Base-by-base conservation (phyloP, 2,329 filamentous ascomycete species). In the Sclerotinia trifoliorum region DNA sequence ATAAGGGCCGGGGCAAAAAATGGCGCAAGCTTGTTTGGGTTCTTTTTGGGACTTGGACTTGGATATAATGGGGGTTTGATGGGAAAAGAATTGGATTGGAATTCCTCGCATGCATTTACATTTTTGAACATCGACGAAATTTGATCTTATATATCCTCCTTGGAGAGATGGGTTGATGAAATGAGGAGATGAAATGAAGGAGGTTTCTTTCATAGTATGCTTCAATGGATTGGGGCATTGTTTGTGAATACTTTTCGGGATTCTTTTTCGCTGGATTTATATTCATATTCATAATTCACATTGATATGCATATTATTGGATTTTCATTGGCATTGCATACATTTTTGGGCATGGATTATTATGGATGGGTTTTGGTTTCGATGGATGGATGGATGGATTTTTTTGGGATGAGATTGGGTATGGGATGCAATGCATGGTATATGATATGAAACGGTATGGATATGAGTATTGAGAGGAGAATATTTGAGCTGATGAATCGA, bases 1-100 rank as follows among this genome's bases (percentile, higher is more conserved):
- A 65, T 56, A 55, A 55, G 62, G 62, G 24, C 17, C 35, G n/a
- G n/a, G 35, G 62, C 49, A 65, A 56, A 60, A 56, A 65, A 24
- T 46, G 62, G 62, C 49, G 62, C 49, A 56, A 35, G 44, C 29
- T 29, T 55, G 19, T 56, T 35, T 32, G 49, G n/a, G 5, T 29
- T 52, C 24, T 29, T 24, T 56, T 42, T 42, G 32, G 42, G 13
- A 48, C 26, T 29, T 32, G 48, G 21, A 44, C 29, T 29, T 26
- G 62, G 62, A 42, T 17, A 44, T 65, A 44, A 42, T 65, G 32
- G 35, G 62, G 11, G n/a, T 32, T 42, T 55, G n/a, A 17, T 13
- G 42, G 17, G 24, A 39, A 46, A 44, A 29, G 49, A 55, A 35
- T 32, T 19, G 29, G 61, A 54, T 55, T 29, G 58, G 26, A 32